Conservation (phyloP, 768 basidiomycete species). For the Mycena amicta region DNA sequence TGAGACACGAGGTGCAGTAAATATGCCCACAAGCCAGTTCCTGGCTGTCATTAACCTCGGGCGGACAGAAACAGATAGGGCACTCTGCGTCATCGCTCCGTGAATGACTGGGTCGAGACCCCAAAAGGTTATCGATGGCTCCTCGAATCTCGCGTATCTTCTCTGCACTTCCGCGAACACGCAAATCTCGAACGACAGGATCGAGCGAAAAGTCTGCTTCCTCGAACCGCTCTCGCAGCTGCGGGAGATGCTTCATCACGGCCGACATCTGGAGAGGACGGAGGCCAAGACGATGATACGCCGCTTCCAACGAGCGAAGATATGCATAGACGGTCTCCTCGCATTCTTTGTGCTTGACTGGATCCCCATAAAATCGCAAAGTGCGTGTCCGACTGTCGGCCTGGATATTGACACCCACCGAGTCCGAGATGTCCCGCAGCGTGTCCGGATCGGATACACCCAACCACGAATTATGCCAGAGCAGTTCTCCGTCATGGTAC, state of each 20-base stretch:
- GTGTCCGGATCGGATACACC: constrained; percentile 40
- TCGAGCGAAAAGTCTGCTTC: constrained; percentile 47
- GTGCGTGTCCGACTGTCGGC: constrained; percentile 41
- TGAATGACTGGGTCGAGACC: constrained; percentile 1
- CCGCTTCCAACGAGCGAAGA: constrained; percentile 40
- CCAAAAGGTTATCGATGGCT: constrained; percentile 24
- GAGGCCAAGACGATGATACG: constrained; percentile 39
- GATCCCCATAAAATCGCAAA: constrained; percentile 44
- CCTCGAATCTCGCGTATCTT: constrained; percentile 32
- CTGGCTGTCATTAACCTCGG: constrained; percentile 32
- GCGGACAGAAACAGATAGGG: constrained; percentile 40
- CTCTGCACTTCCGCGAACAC: constrained; percentile 42
- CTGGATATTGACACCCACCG: constrained; percentile 38
- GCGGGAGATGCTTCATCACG: constrained; percentile 27
- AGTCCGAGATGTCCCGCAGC: constrained; percentile 39
- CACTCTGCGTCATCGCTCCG: constrained; percentile 28
- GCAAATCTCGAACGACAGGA: constrained; percentile 40
- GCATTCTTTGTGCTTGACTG: constrained; percentile 32
- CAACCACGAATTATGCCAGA: constrained; percentile 56
- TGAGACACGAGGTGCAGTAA: constrained; percentile 55
- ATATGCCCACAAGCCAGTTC: constrained; percentile 50
- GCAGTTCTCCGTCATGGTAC: constrained; percentile 28
- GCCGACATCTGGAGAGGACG: constrained; percentile 10
- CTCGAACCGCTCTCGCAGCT: constrained; percentile 42
- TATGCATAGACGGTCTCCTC: constrained; percentile 35